Conservation (phyloP, 345 rosid species). For the Eucalyptus rudis region DNA sequence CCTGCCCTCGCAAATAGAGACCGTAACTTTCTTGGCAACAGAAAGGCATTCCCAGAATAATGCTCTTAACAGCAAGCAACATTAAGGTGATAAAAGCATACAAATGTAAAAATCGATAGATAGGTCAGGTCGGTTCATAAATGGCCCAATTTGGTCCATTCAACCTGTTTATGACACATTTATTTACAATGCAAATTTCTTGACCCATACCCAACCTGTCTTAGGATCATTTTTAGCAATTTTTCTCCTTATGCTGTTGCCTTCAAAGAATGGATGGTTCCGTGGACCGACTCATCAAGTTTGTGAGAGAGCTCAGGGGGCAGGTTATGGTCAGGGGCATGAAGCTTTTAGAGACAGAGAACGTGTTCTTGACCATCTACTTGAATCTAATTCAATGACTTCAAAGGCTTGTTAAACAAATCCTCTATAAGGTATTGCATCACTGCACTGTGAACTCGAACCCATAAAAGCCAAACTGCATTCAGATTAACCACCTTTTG, state of each 20-base stretch:
- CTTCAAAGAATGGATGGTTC: background rate
- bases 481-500: background rate
- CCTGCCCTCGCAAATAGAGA: background rate
- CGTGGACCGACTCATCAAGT: background rate
- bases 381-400: background rate
- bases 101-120: background rate
- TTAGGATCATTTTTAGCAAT: too few relatives aligned
- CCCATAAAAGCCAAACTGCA: background rate
- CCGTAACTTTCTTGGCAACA: background rate
- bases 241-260: background rate
- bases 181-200: background rate
- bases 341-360: background rate
- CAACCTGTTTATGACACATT: rapidly evolving
- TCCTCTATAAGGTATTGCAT: background rate
- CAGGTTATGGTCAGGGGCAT: background rate
- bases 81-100: background rate
- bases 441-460: background rate
- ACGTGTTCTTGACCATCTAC: background rate
- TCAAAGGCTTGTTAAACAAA: background rate
- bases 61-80: background rate
- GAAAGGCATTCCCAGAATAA: background rate
- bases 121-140: background rate
- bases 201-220: rapidly evolving
- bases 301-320: background rate
- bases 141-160: background rate